phyloP scores from a whole-genome alignment of 116 monocot species.

The Cymodocea nodosa region DNA sequence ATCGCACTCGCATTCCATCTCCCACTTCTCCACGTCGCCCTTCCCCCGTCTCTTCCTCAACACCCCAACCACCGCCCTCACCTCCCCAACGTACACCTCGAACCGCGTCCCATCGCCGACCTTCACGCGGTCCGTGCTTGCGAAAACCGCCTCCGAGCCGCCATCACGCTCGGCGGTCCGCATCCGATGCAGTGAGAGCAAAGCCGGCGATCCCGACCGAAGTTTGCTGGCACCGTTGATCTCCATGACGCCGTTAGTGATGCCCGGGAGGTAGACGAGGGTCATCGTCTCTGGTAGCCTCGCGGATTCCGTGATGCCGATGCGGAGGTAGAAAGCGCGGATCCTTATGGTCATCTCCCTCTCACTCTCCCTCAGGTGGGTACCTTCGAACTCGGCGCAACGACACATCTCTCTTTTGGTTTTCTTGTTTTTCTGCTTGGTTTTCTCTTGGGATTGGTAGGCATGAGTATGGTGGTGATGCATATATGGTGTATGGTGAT shows the following conservation, averaged over 20 bases:
- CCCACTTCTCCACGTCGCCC: conserved; percentile 32
- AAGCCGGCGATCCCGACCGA: conserved; percentile 10
- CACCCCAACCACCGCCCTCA: conserved; percentile 24
- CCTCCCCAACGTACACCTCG: conserved; percentile 36
- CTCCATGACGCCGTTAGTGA: conserved; percentile 24
- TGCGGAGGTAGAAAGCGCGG: conserved; percentile 46
- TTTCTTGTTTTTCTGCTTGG: conserved; percentile 18
- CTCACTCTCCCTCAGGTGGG: background rate
- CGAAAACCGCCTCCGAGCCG: conserved; percentile 19
- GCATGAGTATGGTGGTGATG: too few species aligned
- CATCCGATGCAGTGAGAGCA: conserved; percentile 28
- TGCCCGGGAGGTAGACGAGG: conserved; percentile 47
- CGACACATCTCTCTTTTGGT: conserved; percentile 30
- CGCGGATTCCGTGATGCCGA: conserved; percentile 1
- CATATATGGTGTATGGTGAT: too few species aligned
- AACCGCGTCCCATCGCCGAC: conserved; percentile 33
- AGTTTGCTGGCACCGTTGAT: conserved; percentile 30
- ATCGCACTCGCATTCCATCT: conserved; percentile 20
- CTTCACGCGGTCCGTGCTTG: conserved; percentile 29
- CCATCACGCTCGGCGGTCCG: conserved; percentile 11
- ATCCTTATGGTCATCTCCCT: conserved; percentile 23
- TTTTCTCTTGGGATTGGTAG: too few species aligned
- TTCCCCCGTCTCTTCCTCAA: conserved; percentile 15
- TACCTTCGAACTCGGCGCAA: conserved; percentile 1
- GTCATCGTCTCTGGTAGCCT: conserved; percentile 27